Conservation (phyloP, 2,329 filamentous ascomycete genomes). For the Hortaea sp. region DNA sequence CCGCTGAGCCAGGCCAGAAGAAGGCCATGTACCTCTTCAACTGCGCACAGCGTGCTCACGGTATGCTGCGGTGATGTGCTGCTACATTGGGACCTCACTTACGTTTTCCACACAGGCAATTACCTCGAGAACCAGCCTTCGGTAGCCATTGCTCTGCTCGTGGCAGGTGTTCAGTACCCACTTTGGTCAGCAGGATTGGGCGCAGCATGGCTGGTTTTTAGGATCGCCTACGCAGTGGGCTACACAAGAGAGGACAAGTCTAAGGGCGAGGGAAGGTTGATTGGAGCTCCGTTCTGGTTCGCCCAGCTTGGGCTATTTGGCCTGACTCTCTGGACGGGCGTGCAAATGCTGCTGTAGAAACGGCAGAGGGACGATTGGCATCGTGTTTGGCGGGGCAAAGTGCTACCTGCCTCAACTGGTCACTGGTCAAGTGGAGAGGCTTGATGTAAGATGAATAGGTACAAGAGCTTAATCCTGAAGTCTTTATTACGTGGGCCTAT, state of each 20-base stretch:
- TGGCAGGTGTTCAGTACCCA: slow-evolving; percentile 47
- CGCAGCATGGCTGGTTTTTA: slow-evolving; percentile 39
- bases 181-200: slow-evolving; percentile 36
- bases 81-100: not conserved
- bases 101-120: slow-evolving; percentile 28
- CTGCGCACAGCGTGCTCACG: slow-evolving; percentile 42
- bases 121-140: slow-evolving; percentile 49
- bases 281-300: slow-evolving; percentile 25
- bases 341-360: slow-evolving; percentile 17
- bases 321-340: slow-evolving; percentile 20
- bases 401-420: no score
- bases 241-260: slow-evolving; percentile 32
- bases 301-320: slow-evolving; percentile 21
- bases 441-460: not conserved
- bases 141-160: slow-evolving; percentile 41
- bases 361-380: slow-evolving; percentile 1
- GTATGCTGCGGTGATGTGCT: slow-evolving; percentile 5
- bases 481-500: not conserved
- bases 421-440: no score
- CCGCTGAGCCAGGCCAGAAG: slow-evolving; percentile 30
- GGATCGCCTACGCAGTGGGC: slow-evolving; percentile 38
- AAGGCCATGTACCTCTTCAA: slow-evolving; percentile 37
- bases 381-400: not conserved
- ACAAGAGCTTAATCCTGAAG: not conserved
- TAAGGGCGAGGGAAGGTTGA: slow-evolving; percentile 35